Percentiles rank a stretch among this genome's conserved stretches.
Evolutionary conservation across 305 asterid genomes (phyloP).

Genomic region (Plantago rigida): DNA sequence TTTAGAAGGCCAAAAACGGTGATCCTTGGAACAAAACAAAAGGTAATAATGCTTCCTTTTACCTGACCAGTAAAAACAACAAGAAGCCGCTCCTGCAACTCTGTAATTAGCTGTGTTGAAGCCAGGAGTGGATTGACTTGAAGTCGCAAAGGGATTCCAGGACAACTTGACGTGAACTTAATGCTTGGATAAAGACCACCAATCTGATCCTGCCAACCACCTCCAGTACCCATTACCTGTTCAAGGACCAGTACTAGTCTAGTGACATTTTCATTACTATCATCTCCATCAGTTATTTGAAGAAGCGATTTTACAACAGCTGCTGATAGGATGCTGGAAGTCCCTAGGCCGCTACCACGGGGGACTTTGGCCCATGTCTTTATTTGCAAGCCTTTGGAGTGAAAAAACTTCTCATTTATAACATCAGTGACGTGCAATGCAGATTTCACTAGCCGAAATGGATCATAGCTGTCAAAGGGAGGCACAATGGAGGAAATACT

Average conservation of each 20-base stretch:
- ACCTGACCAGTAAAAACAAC: constrained; percentile 94
- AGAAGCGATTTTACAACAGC: constrained; percentile 92
- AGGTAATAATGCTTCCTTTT: constrained; percentile 9
- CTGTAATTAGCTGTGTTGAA: constrained; percentile 53
- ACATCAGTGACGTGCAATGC: constrained; percentile 69
- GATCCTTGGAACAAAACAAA: not conserved
- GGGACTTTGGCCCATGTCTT: constrained; percentile 94
- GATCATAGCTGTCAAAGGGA: constrained; percentile 67
- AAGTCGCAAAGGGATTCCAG: constrained; percentile 77
- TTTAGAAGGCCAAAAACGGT: no score
- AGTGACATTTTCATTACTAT: constrained; percentile 70
- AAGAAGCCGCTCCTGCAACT: constrained; percentile 76
- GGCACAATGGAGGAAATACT: constrained; percentile 50
- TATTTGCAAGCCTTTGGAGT: constrained; percentile 54
- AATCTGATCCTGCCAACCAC: constrained; percentile 99
- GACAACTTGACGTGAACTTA: constrained; percentile 73
- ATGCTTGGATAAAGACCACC: constrained; percentile 96
- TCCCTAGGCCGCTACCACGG: constrained; percentile 97
- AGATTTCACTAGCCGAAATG: constrained; percentile 86
- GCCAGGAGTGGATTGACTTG: constrained; percentile 74
- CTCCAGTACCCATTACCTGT: constrained; percentile 98
- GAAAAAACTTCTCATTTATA: constrained; percentile 32
- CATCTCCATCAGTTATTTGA: constrained; percentile 59
- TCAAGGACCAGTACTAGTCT: constrained; percentile 79
- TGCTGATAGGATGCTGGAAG: constrained; percentile 90